Evolutionary conservation across 2,329 filamentous ascomycete species (phyloP).

Genomic region (Alternaria burnsii): DNA sequence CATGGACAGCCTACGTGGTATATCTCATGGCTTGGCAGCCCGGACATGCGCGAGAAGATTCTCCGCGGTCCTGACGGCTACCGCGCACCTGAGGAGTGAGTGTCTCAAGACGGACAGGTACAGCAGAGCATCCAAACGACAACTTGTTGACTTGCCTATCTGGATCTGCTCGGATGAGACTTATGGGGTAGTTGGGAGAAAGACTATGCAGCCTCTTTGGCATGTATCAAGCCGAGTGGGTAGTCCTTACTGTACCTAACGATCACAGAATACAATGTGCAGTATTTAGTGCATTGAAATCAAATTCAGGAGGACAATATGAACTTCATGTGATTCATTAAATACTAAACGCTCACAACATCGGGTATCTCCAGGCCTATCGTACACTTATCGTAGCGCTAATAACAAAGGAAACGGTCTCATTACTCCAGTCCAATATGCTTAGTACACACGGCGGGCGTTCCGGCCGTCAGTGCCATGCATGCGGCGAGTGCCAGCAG

Average conservation of each 20-base stretch:
- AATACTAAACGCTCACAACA: slow-evolving; percentile 18
- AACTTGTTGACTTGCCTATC: background rate
- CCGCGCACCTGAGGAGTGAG: background rate
- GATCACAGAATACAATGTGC: background rate
- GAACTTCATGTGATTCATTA: slow-evolving; percentile 6
- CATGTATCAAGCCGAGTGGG: background rate
- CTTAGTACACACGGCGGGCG: slow-evolving; percentile 40
- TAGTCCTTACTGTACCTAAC: background rate
- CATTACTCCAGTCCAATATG: background rate
- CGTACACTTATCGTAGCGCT: slow-evolving; percentile 19
- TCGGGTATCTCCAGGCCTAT: slow-evolving; percentile 28
- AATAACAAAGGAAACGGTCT: slow-evolving; percentile 7
- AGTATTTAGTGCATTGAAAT: background rate
- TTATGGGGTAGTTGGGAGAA: background rate
- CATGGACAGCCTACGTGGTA: slow-evolving; percentile 45
- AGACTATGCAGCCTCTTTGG: background rate
- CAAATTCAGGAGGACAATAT: background rate
- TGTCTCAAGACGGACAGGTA: background rate
- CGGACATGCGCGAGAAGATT: slow-evolving; percentile 29
- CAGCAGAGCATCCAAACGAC: background rate
- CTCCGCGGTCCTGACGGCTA: slow-evolving; percentile 15
- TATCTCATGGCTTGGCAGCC: slow-evolving; percentile 33
- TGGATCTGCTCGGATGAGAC: background rate
- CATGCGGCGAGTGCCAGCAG: slow-evolving; percentile 77
- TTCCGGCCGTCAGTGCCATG: slow-evolving; percentile 76